Evolutionary conservation across 768 basidiomycete species (phyloP), one percentile per base, ranked within the genome.

Genomic region (Mycena vulgaris): DNA sequence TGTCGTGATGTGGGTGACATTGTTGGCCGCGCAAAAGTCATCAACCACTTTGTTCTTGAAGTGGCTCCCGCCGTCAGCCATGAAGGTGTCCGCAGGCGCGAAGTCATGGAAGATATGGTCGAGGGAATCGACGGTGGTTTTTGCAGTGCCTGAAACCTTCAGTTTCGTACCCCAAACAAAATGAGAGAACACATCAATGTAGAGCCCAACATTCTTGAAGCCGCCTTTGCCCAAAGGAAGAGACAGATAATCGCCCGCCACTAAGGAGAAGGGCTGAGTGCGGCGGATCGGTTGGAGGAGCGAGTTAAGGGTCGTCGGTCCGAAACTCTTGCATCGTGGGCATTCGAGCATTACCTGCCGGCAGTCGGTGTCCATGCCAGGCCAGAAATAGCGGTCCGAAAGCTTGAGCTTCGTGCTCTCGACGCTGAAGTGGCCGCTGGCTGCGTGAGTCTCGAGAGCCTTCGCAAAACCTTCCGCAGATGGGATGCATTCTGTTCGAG

Each of bases 261-360:
- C 21, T 1, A 81, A 59, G 27, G 78, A 69, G 64, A 80, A 80
- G 1, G 79, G 82, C 25, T 76, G 75, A 0, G 62, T 66, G 0
- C 77, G 66, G 5, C 72, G 78, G 33, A 82, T 78, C 0, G 78
- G 82, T 51, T 80, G n/a, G n/a, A n/a, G n/a, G n/a, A n/a, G n/a
- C n/a, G n/a, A n/a, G n/a, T n/a, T n/a, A n/a, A n/a, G n/a, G n/a
- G n/a, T n/a, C n/a, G n/a, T n/a, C n/a, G n/a, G n/a, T n/a, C n/a
- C n/a, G n/a, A n/a, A n/a, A n/a, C n/a, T n/a, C n/a, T n/a, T n/a
- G n/a, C n/a, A n/a, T n/a, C n/a, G n/a, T n/a, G n/a, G n/a, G n/a
- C n/a, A n/a, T 65, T 76, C 35, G 2, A 27, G 30, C 45, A 79
- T 76, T 14, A 73, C 39, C 39, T 40, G 39, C 8, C 39, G 39